Percentiles rank a stretch among this genome's conserved stretches.
phyloP scores from a whole-genome alignment of 75 land plant species.

The Picea sitchensis region DNA sequence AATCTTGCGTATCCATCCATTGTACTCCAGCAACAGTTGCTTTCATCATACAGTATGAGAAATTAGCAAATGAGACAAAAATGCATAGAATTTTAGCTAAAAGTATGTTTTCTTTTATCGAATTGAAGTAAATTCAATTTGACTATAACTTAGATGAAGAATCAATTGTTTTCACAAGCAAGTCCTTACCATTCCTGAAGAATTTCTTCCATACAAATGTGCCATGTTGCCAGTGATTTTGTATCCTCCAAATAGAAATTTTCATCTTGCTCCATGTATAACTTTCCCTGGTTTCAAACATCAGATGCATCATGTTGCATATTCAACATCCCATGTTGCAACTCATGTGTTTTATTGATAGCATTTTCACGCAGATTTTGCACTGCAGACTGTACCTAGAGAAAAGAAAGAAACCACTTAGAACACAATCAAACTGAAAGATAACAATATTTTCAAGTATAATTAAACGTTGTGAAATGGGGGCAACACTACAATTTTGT shows the following conservation, averaged over 20 bases:
- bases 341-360: slow-evolving; percentile 28
- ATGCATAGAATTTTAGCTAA: background rate
- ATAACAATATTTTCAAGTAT: no score
- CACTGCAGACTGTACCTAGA: slow-evolving; percentile 61
- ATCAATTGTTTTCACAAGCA: background rate
- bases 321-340: slow-evolving; percentile 52
- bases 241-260: slow-evolving; percentile 41
- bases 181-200: slow-evolving; percentile 50
- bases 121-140: no score
- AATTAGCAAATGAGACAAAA: background rate
- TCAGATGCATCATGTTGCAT: slow-evolving; percentile 49
- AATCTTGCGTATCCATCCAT: slow-evolving; percentile 66
- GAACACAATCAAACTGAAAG: background rate
- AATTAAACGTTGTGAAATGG: no score
- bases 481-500: no score
- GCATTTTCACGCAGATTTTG: slow-evolving; percentile 39
- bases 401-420: background rate
- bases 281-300: slow-evolving; percentile 30
- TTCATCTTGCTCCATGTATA: slow-evolving; percentile 43
- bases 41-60: slow-evolving; percentile 41
- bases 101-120: no score
- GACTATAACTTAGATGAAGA: background rate
- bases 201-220: slow-evolving; percentile 27
- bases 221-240: slow-evolving; percentile 25
- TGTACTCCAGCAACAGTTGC: slow-evolving; percentile 37